Evolutionary conservation across 1,139 yeast genomes (phyloP), one percentile per base, ranked within the genome.

Genomic region (Hanseniaspora gamundiae): DNA sequence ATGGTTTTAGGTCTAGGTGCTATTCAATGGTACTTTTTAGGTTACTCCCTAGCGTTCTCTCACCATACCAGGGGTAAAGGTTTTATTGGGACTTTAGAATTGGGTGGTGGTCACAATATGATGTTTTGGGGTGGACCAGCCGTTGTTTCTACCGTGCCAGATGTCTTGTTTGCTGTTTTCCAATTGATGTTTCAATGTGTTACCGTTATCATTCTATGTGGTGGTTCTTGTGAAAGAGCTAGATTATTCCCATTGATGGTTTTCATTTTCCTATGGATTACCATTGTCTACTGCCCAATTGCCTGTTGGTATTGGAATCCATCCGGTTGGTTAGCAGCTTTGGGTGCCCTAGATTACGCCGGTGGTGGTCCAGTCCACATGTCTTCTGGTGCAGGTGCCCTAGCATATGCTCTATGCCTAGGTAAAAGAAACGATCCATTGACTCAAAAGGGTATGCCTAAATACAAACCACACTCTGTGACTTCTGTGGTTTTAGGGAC

Each of bases 341-440:
- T 88, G 47, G 97, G 97, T 50, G 80, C 87, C 28, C 74, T 86
- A 48, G 98, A 91, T 67, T 91, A 85, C 61, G 97, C 97, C 33
- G 98, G 98, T 57, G 96, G 97, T 59, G 95, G 96, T 50, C 95
- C 97, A 51, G 97, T 91, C 48, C 98, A 91, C 67, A 86, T 85
- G 68, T 71, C 86, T 55, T 84, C 95, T 35, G 98, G 98, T 53
- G 84, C 82, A 55, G 94, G 94, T 57, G 97, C 96, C 36, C 71
- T 91, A 51, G 93, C 95, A 45, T 88, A 88, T 61, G 94, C 98
- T 33, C 70, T 88, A 47, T 68, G 85, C 51, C 74, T 91, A 58
- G 98, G 98, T 66, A 85, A 81, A 70, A 83, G 98, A 71, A 77
- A 78, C 57, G 95, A 85, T 59, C 88, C 88, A 31, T 68, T 79